Base-by-base conservation (phyloP, 148 eudicot genomes). In the Vaccinium macrocarpon region DNA sequence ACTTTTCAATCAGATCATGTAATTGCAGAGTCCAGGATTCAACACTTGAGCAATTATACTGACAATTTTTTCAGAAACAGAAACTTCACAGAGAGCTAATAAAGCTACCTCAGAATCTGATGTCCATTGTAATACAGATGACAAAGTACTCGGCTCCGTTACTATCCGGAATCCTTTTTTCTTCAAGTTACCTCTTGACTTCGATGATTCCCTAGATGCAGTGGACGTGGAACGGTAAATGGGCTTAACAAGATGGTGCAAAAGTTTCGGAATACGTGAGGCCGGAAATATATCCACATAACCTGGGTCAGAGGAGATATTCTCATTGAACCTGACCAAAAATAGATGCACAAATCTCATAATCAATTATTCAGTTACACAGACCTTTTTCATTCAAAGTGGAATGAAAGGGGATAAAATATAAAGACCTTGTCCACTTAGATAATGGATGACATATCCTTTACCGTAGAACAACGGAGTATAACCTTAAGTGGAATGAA, bases 221-320 rank as follows among this genome's bases (percentile, higher is more conserved):
- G 82, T 86, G 52, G 89, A 61, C 48, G 87, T 85, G 57, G 89
- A 84, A 75, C 91, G 91, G 84, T 88, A 89, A 32, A 97, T 85
- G 78, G 99, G 96, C 85, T 79, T 88, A 50, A 76, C 92, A 66
- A 97, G 92, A 91, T 94, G 97, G 75, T 89, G 96, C 90, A 97
- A 78, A 38, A 86, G 87, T 85, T 93, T 93, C 49, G 98, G 95
- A 53, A 95, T 91, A 74, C 90, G 92, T 61, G 90, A 93, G 35
- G 94, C 90, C 78, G 98, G 98, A 89, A 90, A 96, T 88, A 97
- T 90, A 85, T 97, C 99, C 85, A 97, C 97, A 90, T 88, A 89
- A 78, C 99, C 99, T 86, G 99, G 99, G 84, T 93, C 95, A 66
- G 85, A 88, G 81, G 82, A 85, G 82, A 97, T 93, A 85, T 97